Conservation (phyloP, 2,329 filamentous ascomycete species). For the Fusarium setosum region DNA sequence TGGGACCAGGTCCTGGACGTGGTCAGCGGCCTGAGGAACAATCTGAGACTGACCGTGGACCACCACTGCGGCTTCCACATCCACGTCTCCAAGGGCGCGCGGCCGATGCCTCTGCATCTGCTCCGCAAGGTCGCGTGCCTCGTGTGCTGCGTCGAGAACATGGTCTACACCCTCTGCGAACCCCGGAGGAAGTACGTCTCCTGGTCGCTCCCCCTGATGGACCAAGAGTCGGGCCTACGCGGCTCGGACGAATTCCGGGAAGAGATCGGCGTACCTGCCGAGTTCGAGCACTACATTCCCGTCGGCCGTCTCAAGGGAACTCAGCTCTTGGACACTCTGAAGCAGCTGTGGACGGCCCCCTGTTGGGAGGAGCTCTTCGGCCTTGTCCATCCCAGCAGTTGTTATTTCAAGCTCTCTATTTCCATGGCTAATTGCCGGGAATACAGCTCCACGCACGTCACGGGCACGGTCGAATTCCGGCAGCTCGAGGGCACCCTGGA, state of each 20-base stretch:
- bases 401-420: constrained; percentile 17
- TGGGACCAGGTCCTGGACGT: constrained; percentile 32
- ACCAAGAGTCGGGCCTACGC: neutral
- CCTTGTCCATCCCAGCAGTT: no score
- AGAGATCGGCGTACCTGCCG: neutral
- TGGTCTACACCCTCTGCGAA: constrained; percentile 27
- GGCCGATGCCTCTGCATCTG: constrained; percentile 7
- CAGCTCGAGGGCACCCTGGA: constrained; percentile 32
- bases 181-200: neutral
- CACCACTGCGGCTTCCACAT: constrained; percentile 29
- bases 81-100: constrained; percentile 26
- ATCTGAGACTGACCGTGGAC: constrained; percentile 14
- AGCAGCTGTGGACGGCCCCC: constrained; percentile 14
- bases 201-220: neutral
- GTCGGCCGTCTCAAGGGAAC: neutral
- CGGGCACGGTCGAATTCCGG: constrained; percentile 35
- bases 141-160: constrained; percentile 21
- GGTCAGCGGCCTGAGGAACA: constrained; percentile 20
- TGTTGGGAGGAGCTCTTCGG: neutral
- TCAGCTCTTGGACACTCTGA: constrained; percentile 4
- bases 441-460: neutral
- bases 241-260: neutral
- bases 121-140: constrained; percentile 25
- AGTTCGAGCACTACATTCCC: constrained; percentile 23
- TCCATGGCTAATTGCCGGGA: neutral